phyloP scores from a whole-genome alignment of 2,329 filamentous ascomycete species.

The Arthrinium puccinioides region DNA sequence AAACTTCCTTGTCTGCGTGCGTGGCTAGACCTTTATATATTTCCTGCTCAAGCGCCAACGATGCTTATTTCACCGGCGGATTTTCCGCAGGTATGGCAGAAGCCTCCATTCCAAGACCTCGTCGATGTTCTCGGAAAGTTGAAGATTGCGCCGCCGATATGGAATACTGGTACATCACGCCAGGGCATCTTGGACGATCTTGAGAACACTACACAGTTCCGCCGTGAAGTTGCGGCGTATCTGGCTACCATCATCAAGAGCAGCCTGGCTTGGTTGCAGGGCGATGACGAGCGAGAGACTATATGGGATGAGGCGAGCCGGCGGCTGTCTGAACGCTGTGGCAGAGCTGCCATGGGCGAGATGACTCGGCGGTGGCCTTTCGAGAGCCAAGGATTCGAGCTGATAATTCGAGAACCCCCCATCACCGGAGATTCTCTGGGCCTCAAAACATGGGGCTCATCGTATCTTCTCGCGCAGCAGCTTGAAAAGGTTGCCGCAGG shows the following conservation, averaged over 20 bases:
- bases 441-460: slow-evolving; percentile 92
- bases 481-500: slow-evolving; percentile 44
- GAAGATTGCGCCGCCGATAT: slow-evolving; percentile 59
- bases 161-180: slow-evolving; percentile 43
- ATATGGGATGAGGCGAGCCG: slow-evolving; percentile 75
- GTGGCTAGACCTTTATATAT: no score
- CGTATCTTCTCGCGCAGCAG: slow-evolving; percentile 73
- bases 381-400: slow-evolving; percentile 38
- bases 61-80: slow-evolving; percentile 40
- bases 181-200: slow-evolving; percentile 34
- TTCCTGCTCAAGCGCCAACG: no score
- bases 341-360: slow-evolving; percentile 60
- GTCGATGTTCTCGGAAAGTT: slow-evolving; percentile 60
- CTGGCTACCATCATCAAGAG: slow-evolving; percentile 63
- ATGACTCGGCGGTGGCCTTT: slow-evolving; percentile 50
- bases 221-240: slow-evolving; percentile 54
- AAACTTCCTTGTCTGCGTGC: no score
- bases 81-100: slow-evolving; percentile 76
- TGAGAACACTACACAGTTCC: slow-evolving; percentile 33
- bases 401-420: slow-evolving; percentile 78
- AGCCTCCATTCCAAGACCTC: slow-evolving; percentile 59
- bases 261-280: slow-evolving; percentile 59
- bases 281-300: slow-evolving; percentile 57
- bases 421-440: slow-evolving; percentile 84
- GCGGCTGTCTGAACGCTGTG: slow-evolving; percentile 78